These are phyloP conservation scores for Ophiocordyceps sinensis DNA, from an alignment of 2,329 filamentous ascomycete genomes.

Conservation along the genomic window DNA sequence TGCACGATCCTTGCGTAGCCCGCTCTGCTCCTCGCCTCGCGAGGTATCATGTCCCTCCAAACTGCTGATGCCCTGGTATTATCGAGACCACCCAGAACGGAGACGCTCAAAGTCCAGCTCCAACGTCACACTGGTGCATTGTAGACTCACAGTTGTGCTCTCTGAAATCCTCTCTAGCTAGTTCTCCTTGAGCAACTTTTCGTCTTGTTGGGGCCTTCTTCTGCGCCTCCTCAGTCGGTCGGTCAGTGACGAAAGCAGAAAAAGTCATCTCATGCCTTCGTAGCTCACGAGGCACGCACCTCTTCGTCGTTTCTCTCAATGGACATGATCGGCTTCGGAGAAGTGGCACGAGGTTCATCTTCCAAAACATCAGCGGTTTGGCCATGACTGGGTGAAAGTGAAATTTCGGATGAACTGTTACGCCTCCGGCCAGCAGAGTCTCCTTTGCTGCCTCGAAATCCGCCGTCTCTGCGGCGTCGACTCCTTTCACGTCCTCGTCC, in stretches of 20 bases:
- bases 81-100: too few relatives aligned
- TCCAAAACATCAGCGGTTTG: conserved; percentile 42
- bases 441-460: conserved; percentile 1
- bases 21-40: too few relatives aligned
- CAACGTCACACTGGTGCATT: too few relatives aligned
- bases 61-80: too few relatives aligned
- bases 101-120: not conserved
- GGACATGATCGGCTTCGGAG: conserved; percentile 6
- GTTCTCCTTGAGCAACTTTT: conserved; percentile 1
- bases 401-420: conserved; percentile 37
- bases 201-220: conserved; percentile 1
- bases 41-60: too few relatives aligned
- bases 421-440: conserved; percentile 22
- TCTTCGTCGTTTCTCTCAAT: conserved; percentile 7
- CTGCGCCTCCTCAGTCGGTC: conserved; percentile 3
- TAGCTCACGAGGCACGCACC: conserved; percentile 9
- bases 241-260: conserved; percentile 4
- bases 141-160: too few relatives aligned
- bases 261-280: not conserved
- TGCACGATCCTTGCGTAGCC: too few relatives aligned
- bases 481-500: conserved; percentile 1
- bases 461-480: conserved; percentile 1
- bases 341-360: conserved; percentile 13
- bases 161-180: not conserved
- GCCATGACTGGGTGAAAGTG: conserved; percentile 31